phyloP scores from a whole-genome alignment of 164 flowering plant genomes.

The Warburgia ugandensis region DNA sequence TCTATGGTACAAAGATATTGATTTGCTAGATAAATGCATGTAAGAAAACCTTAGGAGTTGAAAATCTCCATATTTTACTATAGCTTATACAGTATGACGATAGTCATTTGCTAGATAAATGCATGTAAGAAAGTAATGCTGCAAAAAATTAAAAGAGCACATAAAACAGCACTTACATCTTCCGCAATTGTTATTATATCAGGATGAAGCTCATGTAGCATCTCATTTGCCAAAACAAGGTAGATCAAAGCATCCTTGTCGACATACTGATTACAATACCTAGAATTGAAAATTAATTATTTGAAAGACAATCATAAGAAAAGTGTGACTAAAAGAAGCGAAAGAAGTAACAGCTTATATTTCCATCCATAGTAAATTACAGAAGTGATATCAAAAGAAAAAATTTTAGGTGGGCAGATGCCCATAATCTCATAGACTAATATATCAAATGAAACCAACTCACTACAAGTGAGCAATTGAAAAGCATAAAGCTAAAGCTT shows the following conservation, averaged over 20 bases:
- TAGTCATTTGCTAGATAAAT: no score
- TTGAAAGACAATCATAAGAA: neutral
- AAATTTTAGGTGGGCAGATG: neutral
- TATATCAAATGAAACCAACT: neutral
- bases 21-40: no score
- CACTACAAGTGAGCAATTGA: no score
- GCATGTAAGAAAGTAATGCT: no score
- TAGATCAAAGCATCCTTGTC: constrained; percentile 86
- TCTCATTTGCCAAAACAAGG: constrained; percentile 87
- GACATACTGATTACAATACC: constrained; percentile 93
- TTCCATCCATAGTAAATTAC: no score
- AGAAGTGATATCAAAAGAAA: neutral
- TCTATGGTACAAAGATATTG: no score
- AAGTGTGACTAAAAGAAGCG: neutral
- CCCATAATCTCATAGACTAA: neutral
- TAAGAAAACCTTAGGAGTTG: no score
- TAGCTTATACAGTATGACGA: no score
- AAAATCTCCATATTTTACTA: no score
- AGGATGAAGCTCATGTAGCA: constrained; percentile 76
- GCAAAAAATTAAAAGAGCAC: no score
- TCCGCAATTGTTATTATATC: constrained; percentile 90
- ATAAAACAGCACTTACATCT: constrained; percentile 53
- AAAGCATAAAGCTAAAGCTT: no score
- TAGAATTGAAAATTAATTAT: constrained; percentile 19
- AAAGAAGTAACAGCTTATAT: neutral